A percentile compares a stretch with the other conserved stretches of the same genome.
Evolutionary conservation across 2,329 filamentous ascomycete genomes (phyloP).

Genomic region (Pyrenochaeta sp.): DNA sequence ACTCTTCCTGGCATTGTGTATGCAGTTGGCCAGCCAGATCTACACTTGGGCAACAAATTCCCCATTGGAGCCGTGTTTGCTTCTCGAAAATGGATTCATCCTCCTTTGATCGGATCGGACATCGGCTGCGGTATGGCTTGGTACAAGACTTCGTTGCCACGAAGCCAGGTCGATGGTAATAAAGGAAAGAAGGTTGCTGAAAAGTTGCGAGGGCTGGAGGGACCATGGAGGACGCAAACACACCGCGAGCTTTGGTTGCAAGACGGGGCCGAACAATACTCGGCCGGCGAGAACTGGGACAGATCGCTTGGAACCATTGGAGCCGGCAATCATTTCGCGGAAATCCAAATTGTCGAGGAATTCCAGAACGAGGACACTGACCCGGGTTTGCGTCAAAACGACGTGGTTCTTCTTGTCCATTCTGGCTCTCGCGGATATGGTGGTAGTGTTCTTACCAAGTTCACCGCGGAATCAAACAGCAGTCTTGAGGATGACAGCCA

Average conservation of each 20-base stretch:
- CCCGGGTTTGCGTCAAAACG: slow-evolving; percentile 27
- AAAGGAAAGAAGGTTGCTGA: slow-evolving; percentile 46
- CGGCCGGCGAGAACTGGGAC: slow-evolving; percentile 44
- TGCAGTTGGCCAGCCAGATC: slow-evolving; percentile 46
- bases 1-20: slow-evolving; percentile 45
- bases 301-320: slow-evolving; percentile 47
- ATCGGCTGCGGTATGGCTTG: slow-evolving; percentile 52
- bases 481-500: slow-evolving; percentile 36
- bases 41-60: slow-evolving; percentile 48
- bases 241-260: slow-evolving; percentile 41
- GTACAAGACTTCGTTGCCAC: slow-evolving; percentile 43
- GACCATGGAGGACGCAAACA: slow-evolving; percentile 36
- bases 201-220: slow-evolving; percentile 46
- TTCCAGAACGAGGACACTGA: slow-evolving; percentile 8
- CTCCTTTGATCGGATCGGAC: slow-evolving; percentile 48
- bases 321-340: slow-evolving; percentile 50
- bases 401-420: slow-evolving; percentile 48
- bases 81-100: slow-evolving; percentile 46
- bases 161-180: slow-evolving; percentile 42
- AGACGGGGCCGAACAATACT: slow-evolving; percentile 21
- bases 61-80: slow-evolving; percentile 49
- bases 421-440: slow-evolving; percentile 49
- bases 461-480: slow-evolving; percentile 24
- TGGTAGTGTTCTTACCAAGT: slow-evolving; percentile 42
- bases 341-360: slow-evolving; percentile 49